These are phyloP conservation scores for Berberis thunbergii DNA, from an alignment of 164 flowering plant genomes.

Conservation along the genomic window DNA sequence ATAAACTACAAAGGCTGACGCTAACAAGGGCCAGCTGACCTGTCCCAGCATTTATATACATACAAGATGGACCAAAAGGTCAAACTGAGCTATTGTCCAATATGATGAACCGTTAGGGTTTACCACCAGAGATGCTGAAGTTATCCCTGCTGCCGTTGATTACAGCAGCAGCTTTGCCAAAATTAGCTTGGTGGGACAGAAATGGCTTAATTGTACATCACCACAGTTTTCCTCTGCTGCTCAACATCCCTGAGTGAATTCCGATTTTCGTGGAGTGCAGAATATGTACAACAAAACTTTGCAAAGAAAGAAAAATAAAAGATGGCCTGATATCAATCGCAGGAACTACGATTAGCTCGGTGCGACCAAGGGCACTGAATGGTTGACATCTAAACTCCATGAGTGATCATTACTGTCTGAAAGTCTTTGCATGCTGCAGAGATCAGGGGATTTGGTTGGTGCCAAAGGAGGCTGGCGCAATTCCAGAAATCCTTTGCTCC, in stretches of 20 bases:
- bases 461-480: constrained; percentile 39
- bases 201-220: too few species aligned
- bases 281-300: background rate
- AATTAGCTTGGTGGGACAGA: too few species aligned
- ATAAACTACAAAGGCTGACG: too few species aligned
- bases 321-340: background rate
- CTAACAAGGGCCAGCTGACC: too few species aligned
- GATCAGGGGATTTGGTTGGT: constrained; percentile 33
- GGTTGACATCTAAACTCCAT: constrained; percentile 16
- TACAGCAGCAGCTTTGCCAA: too few species aligned
- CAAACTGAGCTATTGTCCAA: background rate
- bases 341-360: constrained; percentile 1
- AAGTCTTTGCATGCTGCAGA: constrained; percentile 23
- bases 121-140: background rate
- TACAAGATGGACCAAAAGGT: background rate
- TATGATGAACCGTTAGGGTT: background rate
- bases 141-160: background rate
- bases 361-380: constrained; percentile 20
- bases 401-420: constrained; percentile 11
- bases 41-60: background rate
- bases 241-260: too few species aligned
- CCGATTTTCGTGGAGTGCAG: too few species aligned
- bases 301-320: background rate
- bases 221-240: too few species aligned
- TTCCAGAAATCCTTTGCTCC: constrained; percentile 39